Evolutionary conservation across 2,329 filamentous ascomycete species (phyloP), one percentile per base, ranked within the genome.

Genomic region (Trichoderma lentiforme): DNA sequence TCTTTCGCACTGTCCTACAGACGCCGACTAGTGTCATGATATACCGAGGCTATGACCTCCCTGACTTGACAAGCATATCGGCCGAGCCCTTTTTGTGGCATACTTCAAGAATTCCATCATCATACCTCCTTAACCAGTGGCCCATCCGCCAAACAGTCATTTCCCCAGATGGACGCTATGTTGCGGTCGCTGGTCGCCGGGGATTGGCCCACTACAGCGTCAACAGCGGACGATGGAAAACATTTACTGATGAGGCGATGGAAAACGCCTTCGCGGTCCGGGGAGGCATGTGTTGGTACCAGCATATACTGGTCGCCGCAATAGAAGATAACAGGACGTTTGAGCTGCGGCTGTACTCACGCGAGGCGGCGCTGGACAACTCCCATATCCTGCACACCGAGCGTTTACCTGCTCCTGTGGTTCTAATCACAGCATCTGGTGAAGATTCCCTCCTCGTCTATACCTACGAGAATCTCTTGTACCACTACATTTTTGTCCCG

Each of bases 211-310:
- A 99, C 80, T 99, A 99, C 82, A 98, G 96, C 78, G 90, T 98
- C 73, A 92, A 92, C 75, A 98, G 95, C 79, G 93, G 95, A 32
- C 89, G 96, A 72, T 99, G 96, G 96, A 98, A 97, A 80, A 97
- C 92, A 0, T 99, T 99, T 80, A 88, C 92, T 63, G 94, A 95
- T 76, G 88, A 91, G 30, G 89, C 88, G 34, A 88, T 91, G 78
- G 96, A 98, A 81, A 94, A 95, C 76, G 93, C 95, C 74, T 99
- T 99, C 79, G 90, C 94, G 28, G 93, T 99, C 15, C 88, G 95
- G 74, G 96, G 96, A 63, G 96, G 96, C 7, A 97, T 99, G 95
- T 98, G 95, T 80, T 99, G 96, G 96, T 95, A 97, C 79, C 94
- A 97, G 75, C 95, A 99, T 81, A 93, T 98, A 36, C 86, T 99